These are phyloP conservation scores for Microthlaspi erraticum DNA, from an alignment of 345 rosid species.

Conservation along the genomic window DNA sequence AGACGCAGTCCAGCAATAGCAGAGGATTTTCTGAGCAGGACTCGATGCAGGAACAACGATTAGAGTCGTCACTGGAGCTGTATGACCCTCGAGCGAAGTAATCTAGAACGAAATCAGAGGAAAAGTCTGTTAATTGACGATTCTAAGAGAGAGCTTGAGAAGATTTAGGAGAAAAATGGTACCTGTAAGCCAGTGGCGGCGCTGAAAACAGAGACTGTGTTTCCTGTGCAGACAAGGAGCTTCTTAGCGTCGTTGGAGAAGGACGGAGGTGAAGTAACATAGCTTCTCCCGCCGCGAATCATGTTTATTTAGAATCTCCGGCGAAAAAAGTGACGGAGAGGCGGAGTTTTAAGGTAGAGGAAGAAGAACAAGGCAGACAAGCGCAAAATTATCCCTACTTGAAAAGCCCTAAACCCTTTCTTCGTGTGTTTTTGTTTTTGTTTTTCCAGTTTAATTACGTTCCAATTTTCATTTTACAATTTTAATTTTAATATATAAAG, in stretches of 20 bases:
- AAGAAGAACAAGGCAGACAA: not conserved
- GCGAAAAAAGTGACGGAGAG: conserved; percentile 18
- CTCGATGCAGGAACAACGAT: conserved; percentile 69
- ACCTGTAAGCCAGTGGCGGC: conserved; percentile 86
- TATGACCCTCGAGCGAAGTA: conserved; percentile 81
- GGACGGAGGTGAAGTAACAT: conserved; percentile 71
- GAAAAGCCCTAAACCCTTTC: conserved; percentile 45
- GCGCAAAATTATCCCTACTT: conserved; percentile 13
- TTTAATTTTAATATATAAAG: no score
- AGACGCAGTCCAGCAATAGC: conserved; percentile 93
- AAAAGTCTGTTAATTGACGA: not conserved
- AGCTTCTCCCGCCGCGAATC: conserved; percentile 86
- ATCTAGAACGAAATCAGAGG: conserved; percentile 41
- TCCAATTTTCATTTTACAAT: not conserved
- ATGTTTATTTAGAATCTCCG: conserved; percentile 38
- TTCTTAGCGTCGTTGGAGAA: conserved; percentile 94
- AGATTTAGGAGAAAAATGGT: not conserved
- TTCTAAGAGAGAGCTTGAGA: not conserved
- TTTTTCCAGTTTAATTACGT: not conserved
- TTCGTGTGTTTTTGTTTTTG: not conserved
- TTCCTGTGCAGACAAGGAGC: conserved; percentile 79
- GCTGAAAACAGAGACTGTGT: conserved; percentile 82
- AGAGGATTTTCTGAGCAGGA: conserved; percentile 60
- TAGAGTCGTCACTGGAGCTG: conserved; percentile 73
- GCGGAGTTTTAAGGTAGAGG: conserved; percentile 25